Evolutionary conservation across 116 monocot genomes (phyloP).

Genomic region (Trichopus zeylanicus): DNA sequence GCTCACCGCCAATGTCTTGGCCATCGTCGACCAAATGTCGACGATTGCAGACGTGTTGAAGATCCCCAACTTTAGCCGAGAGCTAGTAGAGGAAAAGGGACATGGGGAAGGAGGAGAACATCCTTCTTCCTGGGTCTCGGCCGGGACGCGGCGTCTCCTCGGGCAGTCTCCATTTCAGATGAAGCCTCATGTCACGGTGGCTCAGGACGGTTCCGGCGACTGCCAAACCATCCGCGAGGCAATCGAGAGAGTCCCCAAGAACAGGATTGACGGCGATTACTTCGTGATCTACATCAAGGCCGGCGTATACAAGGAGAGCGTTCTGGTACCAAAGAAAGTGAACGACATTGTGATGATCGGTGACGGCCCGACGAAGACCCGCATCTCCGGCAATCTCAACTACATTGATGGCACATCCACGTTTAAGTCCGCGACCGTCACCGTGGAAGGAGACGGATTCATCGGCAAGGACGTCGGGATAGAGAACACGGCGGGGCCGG

Average conservation of each 20-base stretch:
- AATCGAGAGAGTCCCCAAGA: conserved; percentile 16
- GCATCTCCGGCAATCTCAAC: conserved; percentile 45
- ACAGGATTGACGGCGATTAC: conserved; percentile 5
- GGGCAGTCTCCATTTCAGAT: neutral
- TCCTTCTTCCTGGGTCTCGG: conserved; percentile 31
- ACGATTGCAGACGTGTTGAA: conserved; percentile 13
- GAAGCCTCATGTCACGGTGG: conserved; percentile 27
- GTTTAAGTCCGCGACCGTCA: conserved; percentile 45
- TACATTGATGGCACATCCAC: conserved; percentile 36
- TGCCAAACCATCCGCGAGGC: conserved; percentile 33
- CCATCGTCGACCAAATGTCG: conserved; percentile 37
- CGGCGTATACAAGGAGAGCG: conserved; percentile 54
- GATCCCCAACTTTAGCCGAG: conserved; percentile 23
- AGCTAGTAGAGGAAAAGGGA: conserved; percentile 29
- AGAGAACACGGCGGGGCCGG: conserved; percentile 79
- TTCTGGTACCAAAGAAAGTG: conserved; percentile 13
- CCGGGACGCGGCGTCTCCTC: conserved; percentile 19
- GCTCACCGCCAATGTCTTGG: conserved; percentile 57
- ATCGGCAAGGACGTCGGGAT: conserved; percentile 51
- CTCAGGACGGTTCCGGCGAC: conserved; percentile 38
- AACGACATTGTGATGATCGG: conserved; percentile 50
- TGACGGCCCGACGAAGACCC: conserved; percentile 52
- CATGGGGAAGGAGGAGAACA: no score
- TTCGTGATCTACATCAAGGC: conserved; percentile 61
- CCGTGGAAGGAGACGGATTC: conserved; percentile 62